Percentiles rank a stretch among this genome's conserved stretches.
These are phyloP conservation scores for Jackrogersella minutella DNA, from an alignment of 495 filamentous ascomycete genomes.

Conservation along the genomic window DNA sequence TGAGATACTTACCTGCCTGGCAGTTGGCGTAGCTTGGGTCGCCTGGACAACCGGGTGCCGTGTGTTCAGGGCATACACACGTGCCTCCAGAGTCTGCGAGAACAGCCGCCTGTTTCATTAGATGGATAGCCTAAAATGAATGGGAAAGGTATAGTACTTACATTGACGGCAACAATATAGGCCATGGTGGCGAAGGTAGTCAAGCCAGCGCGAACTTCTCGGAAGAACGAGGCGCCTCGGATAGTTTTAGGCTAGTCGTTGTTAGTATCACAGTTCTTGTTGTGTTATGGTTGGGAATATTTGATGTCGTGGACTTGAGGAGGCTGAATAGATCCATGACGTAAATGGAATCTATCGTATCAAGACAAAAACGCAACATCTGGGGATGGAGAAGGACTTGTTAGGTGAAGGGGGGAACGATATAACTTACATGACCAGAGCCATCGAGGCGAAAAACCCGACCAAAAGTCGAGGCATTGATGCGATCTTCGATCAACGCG, in stretches of 20 bases:
- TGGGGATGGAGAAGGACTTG: not conserved
- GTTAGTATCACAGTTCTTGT: constrained; percentile 8
- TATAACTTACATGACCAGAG: constrained; percentile 67
- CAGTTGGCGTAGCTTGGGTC: constrained; percentile 68
- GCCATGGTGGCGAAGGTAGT: constrained; percentile 89
- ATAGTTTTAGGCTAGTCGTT: constrained; percentile 63
- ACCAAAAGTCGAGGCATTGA: constrained; percentile 64
- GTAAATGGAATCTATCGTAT: constrained; percentile 1
- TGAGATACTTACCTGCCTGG: constrained; percentile 43
- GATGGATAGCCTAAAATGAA: constrained; percentile 48
- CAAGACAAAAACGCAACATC: not conserved
- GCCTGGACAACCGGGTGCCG: constrained; percentile 58
- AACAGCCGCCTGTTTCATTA: constrained; percentile 56
- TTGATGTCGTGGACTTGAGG: not conserved
- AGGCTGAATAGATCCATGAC: not conserved
- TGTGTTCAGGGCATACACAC: constrained; percentile 67
- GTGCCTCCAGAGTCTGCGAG: constrained; percentile 71
- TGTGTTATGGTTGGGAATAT: not conserved
- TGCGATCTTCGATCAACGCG: constrained; percentile 43
- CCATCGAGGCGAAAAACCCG: constrained; percentile 75
- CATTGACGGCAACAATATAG: constrained; percentile 73
- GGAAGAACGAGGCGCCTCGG: constrained; percentile 70
- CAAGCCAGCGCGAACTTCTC: constrained; percentile 79
- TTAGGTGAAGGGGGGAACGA: constrained; percentile 12
- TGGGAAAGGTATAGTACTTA: constrained; percentile 32